Evolutionary conservation across 768 basidiomycete species (phyloP).

Genomic region (Gymnopilus junonius): DNA sequence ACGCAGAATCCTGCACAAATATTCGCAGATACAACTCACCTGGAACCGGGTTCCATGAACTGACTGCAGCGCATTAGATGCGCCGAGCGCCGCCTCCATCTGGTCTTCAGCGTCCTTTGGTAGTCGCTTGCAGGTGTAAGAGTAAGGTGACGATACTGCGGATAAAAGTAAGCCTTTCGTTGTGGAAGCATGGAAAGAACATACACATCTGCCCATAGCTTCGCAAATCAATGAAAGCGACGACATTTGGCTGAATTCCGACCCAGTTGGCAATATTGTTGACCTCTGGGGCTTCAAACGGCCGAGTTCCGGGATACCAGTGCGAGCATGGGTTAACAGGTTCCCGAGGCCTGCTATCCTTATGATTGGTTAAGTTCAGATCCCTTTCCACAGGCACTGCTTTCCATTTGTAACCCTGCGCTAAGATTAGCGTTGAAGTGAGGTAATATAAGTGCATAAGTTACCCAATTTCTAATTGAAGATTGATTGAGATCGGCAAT

Average conservation of each 20-base stretch:
- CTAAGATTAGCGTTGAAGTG: constrained; percentile 3
- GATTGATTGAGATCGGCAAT: not conserved
- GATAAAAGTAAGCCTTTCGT: not conserved
- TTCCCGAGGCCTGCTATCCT: constrained; percentile 20
- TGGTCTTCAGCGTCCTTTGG: constrained; percentile 79
- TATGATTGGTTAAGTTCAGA: constrained; percentile 13
- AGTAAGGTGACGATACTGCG: constrained; percentile 78
- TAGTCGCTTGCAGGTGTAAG: constrained; percentile 64
- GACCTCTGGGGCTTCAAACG: constrained; percentile 80
- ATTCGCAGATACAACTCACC: constrained; percentile 30
- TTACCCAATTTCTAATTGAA: constrained; percentile 61
- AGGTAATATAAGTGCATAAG: not conserved
- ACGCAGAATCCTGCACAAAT: not conserved
- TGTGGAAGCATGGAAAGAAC: constrained; percentile 26
- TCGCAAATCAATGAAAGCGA: constrained; percentile 74
- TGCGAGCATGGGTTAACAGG: constrained; percentile 67
- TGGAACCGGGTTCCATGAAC: constrained; percentile 62
- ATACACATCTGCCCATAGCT: constrained; percentile 85
- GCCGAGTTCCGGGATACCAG: constrained; percentile 73
- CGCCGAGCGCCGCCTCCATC: constrained; percentile 72
- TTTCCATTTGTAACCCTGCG: constrained; percentile 76
- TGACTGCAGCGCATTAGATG: constrained; percentile 56
- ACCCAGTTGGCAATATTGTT: constrained; percentile 76
- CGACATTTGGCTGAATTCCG: constrained; percentile 51
- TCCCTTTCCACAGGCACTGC: constrained; percentile 29